Percentiles rank a stretch among this genome's conserved stretches.
Evolutionary conservation across 1,284 basidiomycete genomes (phyloP).

Genomic region (Microbotryum lychnidis-dioicae): DNA sequence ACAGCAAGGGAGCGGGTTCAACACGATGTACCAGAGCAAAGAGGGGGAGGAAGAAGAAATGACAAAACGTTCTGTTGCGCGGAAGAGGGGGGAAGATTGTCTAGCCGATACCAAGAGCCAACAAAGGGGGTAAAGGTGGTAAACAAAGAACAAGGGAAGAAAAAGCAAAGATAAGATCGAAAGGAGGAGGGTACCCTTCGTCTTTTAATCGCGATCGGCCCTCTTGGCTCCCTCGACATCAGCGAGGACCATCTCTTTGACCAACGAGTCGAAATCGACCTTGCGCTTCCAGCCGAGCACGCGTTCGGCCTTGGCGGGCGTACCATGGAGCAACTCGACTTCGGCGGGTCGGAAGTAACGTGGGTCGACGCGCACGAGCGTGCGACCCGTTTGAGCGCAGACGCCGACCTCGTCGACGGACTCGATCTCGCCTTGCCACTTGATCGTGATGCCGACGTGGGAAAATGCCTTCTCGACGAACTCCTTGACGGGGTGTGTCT

Average conservation of each 20-base stretch:
- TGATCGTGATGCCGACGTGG: slow-evolving; percentile 54
- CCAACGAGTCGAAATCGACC: slow-evolving; percentile 67
- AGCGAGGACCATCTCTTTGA: slow-evolving; percentile 77
- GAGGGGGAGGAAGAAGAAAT: too few species aligned
- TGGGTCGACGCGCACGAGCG: slow-evolving; percentile 69
- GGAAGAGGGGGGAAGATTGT: too few species aligned
- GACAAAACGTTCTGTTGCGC: too few species aligned
- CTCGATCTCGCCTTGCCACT: slow-evolving; percentile 62
- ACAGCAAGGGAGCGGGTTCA: too few species aligned
- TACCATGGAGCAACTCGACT: slow-evolving; percentile 78
- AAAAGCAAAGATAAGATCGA: too few species aligned
- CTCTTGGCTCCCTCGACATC: slow-evolving; percentile 48
- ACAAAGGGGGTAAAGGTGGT: too few species aligned
- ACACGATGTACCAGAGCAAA: too few species aligned
- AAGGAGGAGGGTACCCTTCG: too few species aligned
- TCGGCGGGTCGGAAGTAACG: slow-evolving; percentile 73
- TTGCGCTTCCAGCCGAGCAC: slow-evolving; percentile 76
- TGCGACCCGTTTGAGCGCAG: slow-evolving; percentile 56
- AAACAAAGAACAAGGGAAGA: too few species aligned
- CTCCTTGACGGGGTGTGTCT: slow-evolving; percentile 82
- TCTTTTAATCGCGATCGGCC: slow-evolving; percentile 20
- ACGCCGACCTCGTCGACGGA: slow-evolving; percentile 60
- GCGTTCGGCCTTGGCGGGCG: slow-evolving; percentile 74
- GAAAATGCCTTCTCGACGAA: slow-evolving; percentile 77
- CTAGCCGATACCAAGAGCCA: too few species aligned